Conservation (phyloP, 192 early-diverging fungal genomes). For the Backusella morwellensis region DNA sequence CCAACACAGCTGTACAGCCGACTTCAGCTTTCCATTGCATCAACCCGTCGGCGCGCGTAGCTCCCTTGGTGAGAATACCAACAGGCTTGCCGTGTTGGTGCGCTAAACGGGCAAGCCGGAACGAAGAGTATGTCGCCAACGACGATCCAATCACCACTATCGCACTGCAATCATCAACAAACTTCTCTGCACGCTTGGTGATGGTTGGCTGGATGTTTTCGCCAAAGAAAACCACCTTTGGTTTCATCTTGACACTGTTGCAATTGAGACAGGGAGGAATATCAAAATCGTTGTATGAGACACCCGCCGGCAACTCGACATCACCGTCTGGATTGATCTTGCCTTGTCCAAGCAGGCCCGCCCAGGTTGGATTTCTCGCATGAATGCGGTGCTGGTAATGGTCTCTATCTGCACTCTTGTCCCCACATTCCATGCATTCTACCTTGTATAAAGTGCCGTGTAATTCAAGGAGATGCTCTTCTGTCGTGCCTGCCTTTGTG, state of each 20-base stretch:
- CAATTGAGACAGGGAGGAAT: constrained; percentile 75
- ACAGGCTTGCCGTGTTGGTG: constrained; percentile 59
- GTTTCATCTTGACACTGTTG: constrained; percentile 61
- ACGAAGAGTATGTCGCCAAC: constrained; percentile 81
- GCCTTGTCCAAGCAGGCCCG: neutral
- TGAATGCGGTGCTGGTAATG: constrained; percentile 66
- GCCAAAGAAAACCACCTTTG: constrained; percentile 87
- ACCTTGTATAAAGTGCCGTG: constrained; percentile 81
- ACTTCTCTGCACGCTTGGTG: constrained; percentile 51
- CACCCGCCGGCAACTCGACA: constrained; percentile 57
- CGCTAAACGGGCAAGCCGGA: constrained; percentile 69
- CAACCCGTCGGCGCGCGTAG: constrained; percentile 70
- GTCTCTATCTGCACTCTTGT: constrained; percentile 46
- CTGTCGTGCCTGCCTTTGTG: constrained; percentile 47
- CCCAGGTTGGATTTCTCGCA: constrained; percentile 68
- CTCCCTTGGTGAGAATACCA: constrained; percentile 71
- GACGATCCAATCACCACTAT: constrained; percentile 82
- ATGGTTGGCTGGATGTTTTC: constrained; percentile 67
- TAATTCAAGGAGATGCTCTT: constrained; percentile 68
- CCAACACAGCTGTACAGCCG: constrained; percentile 34
- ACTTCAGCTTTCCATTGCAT: constrained; percentile 47
- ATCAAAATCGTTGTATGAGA: constrained; percentile 62
- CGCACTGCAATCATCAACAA: constrained; percentile 57
- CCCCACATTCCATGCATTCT: constrained; percentile 66
- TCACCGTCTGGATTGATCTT: constrained; percentile 83